These are phyloP conservation scores for Boletus barrowsii DNA, from an alignment of 768 basidiomycete species.

Conservation along the genomic window DNA sequence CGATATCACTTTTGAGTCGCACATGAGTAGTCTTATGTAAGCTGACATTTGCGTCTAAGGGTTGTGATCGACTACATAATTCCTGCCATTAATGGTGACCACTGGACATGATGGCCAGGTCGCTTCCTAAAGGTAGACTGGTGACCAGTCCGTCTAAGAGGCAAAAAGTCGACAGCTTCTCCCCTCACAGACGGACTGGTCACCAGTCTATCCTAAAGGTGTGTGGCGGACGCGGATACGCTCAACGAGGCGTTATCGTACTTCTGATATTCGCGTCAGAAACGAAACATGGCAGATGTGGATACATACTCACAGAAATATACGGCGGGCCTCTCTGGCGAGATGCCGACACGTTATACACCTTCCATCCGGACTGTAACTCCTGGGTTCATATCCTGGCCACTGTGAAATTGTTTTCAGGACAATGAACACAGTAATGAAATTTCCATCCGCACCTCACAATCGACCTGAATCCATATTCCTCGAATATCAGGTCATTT, in stretches of 20 bases:
- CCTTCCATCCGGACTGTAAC: background rate
- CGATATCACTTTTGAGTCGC: background rate
- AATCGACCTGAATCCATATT: conserved; percentile 20
- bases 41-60: no score
- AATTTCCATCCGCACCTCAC: conserved; percentile 13
- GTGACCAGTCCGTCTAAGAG: no score
- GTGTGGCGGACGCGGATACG: no score
- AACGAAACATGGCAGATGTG: background rate
- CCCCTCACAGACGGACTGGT: no score
- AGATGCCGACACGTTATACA: conserved; percentile 22
- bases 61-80: no score
- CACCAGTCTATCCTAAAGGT: no score
- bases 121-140: no score
- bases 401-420: background rate
- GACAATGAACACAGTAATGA: background rate
- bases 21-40: background rate
- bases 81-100: no score
- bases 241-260: no score
- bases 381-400: no score
- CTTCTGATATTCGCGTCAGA: background rate
- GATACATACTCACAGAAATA: conserved; percentile 6
- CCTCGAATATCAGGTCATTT: conserved; percentile 14
- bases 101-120: no score
- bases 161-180: no score
- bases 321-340: conserved; percentile 14